Conservation (phyloP, 768 basidiomycete genomes). For the Pleurotus tuoliensis region DNA sequence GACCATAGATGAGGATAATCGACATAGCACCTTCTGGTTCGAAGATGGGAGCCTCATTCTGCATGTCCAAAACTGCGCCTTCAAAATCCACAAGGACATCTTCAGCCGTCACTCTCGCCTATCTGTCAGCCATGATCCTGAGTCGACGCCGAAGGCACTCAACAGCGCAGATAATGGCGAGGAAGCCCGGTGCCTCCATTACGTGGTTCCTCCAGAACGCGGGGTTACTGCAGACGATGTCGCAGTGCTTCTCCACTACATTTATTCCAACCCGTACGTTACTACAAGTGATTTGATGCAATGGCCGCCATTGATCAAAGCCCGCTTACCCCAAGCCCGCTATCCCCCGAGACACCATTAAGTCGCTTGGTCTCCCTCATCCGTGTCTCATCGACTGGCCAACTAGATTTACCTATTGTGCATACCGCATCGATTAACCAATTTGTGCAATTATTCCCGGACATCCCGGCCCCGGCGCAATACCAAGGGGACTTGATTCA, state of each 20-base stretch:
- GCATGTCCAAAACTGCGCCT: constrained; percentile 38
- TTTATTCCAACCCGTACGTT: constrained; percentile 63
- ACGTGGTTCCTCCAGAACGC: constrained; percentile 31
- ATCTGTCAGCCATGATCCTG: not conserved
- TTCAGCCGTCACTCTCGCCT: constrained; percentile 47
- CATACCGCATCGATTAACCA: constrained; percentile 39
- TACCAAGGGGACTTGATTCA: constrained; percentile 42
- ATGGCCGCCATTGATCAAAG: too few relatives aligned
- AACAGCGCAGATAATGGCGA: not conserved
- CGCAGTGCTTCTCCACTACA: constrained; percentile 51
- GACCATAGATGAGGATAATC: constrained; percentile 11
- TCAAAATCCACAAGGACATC: constrained; percentile 54
- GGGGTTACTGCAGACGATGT: constrained; percentile 44
- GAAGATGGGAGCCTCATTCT: constrained; percentile 61
- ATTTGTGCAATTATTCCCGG: constrained; percentile 45
- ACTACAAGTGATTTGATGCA: not conserved
- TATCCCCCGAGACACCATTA: constrained; percentile 41
- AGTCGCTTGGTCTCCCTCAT: constrained; percentile 48
- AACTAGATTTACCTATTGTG: constrained; percentile 54
- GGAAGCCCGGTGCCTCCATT: not conserved
- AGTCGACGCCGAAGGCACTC: not conserved
- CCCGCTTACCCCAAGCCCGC: constrained; percentile 31
- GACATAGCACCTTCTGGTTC: constrained; percentile 59
- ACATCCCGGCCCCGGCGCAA: constrained; percentile 40
- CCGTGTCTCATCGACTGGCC: constrained; percentile 50